Evolutionary conservation across 2,329 filamentous ascomycete genomes (phyloP), one percentile per base, ranked within the genome.

Genomic region (Diaporthe helianthi): DNA sequence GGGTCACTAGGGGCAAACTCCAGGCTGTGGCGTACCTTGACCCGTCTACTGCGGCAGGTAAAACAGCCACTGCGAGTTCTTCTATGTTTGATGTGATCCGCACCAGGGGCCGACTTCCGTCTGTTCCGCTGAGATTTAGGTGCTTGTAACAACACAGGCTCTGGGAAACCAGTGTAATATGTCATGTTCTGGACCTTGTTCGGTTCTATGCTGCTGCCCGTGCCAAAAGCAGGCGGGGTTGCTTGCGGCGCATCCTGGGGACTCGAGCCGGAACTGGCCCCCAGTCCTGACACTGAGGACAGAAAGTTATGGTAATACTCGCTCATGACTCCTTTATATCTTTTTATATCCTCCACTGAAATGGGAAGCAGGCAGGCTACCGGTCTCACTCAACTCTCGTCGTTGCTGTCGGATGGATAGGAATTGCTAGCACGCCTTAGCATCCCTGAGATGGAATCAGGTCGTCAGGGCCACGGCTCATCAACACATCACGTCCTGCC

Each of bases 41-140:
- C 94, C 79, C 96, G 89, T 73, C 96, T 88, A 75, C 90, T 91
- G 70, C 96, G 88, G 80, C 96, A 99, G 55, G 94, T 98, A 73
- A 85, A 98, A 81, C 96, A 99, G 33, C 96, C 96, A 72, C 94
- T 98, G 75, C 96, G 87, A 52, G 96, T 98, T 74, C 96, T 89
- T 71, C 94, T 91, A 79, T 98, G 95, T 80, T 98, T 98, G 74
- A 97, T 92, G 76, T 92, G 90, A 71, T 97, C 92, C 58, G 83
- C 72, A 3, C 83, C 84, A 2, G 82, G 77, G 12, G 81, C 76
- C 1, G 85, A 86, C 73, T 87, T 88, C 68, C 85, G 83, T 63
- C 86, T 82, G 71, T 79, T 81, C 74, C 85, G 83, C 61, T 84
- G 81, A 13, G 82, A 73, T 74, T 86, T 86, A 19, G 83, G 78